These are phyloP conservation scores for Naegleria lovaniensis DNA, from an alignment of 208 protist species.

Conservation along the genomic window DNA sequence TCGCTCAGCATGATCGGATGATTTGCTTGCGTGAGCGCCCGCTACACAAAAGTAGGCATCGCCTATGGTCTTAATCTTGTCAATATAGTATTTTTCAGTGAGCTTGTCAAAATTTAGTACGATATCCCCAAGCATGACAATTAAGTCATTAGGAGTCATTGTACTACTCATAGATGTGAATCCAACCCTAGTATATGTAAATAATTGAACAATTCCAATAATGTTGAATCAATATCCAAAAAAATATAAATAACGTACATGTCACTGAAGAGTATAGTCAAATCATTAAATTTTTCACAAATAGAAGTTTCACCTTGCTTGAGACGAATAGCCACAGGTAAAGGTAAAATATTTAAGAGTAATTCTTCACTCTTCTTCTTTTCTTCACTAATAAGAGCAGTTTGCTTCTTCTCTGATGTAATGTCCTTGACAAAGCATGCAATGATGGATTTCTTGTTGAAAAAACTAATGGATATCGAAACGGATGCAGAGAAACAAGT, in stretches of 20 bases:
- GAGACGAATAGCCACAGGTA: neutral
- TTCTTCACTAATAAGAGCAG: neutral
- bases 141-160: constrained; percentile 31
- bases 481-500: neutral
- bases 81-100: neutral
- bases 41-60: constrained; percentile 29
- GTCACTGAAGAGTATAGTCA: constrained; percentile 21
- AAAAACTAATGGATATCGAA: neutral
- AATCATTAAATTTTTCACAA: constrained; percentile 28
- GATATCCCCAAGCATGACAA: neutral
- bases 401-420: neutral
- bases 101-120: constrained; percentile 16
- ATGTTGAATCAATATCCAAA: too few relatives aligned
- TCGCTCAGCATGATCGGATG: neutral
- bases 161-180: constrained; percentile 44
- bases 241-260: neutral
- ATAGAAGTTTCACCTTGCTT: constrained; percentile 28
- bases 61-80: constrained; percentile 35
- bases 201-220: too few relatives aligned
- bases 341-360: neutral
- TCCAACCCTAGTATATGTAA: constrained; percentile 15
- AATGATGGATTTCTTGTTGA: neutral
- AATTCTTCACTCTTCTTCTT: constrained; percentile 11
- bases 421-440: neutral
- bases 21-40: neutral